Percentiles rank a stretch among this genome's conserved stretches.
Evolutionary conservation across 441 rosid species (phyloP).

Genomic region (Biscutella laevigata): DNA sequence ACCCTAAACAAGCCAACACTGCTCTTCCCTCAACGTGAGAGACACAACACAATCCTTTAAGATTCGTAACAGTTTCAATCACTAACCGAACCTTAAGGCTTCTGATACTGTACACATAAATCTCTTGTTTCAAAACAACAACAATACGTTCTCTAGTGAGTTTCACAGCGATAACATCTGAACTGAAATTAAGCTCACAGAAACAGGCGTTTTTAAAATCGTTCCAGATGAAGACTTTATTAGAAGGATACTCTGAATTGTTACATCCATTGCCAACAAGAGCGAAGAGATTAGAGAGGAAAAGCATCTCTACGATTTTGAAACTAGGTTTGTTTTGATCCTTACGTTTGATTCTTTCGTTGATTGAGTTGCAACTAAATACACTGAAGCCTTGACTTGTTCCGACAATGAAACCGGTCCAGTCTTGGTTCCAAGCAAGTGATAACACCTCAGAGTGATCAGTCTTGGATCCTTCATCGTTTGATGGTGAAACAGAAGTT

Average conservation of each 20-base stretch:
- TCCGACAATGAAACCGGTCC: slow-evolving; percentile 69
- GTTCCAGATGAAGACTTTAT: slow-evolving; percentile 76
- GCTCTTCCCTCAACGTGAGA: slow-evolving; percentile 52
- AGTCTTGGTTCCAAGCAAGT: slow-evolving; percentile 71
- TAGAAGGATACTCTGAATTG: slow-evolving; percentile 53
- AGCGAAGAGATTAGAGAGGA: slow-evolving; percentile 67
- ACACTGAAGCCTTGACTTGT: slow-evolving; percentile 57
- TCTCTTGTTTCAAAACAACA: slow-evolving; percentile 60
- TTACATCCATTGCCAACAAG: slow-evolving; percentile 53
- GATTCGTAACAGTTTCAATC: slow-evolving; percentile 59
- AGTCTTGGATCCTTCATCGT: slow-evolving; percentile 19
- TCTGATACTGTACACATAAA: slow-evolving; percentile 51
- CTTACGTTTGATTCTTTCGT: slow-evolving; percentile 52
- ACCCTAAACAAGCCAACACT: slow-evolving; percentile 78
- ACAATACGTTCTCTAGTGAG: slow-evolving; percentile 58
- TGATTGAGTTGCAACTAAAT: slow-evolving; percentile 59
- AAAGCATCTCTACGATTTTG: slow-evolving; percentile 80
- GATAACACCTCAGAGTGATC: slow-evolving; percentile 43
- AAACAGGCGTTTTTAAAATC: slow-evolving; percentile 55
- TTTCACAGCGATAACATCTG: slow-evolving; percentile 60
- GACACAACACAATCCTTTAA: slow-evolving; percentile 71
- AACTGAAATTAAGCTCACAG: slow-evolving; percentile 61
- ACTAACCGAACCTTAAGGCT: slow-evolving; percentile 55
- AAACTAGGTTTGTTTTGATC: slow-evolving; percentile 49
- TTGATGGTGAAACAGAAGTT: slow-evolving; percentile 22